Conservation (phyloP, 805 yeast genomes). For the Schizosaccharomyces octosporus region DNA sequence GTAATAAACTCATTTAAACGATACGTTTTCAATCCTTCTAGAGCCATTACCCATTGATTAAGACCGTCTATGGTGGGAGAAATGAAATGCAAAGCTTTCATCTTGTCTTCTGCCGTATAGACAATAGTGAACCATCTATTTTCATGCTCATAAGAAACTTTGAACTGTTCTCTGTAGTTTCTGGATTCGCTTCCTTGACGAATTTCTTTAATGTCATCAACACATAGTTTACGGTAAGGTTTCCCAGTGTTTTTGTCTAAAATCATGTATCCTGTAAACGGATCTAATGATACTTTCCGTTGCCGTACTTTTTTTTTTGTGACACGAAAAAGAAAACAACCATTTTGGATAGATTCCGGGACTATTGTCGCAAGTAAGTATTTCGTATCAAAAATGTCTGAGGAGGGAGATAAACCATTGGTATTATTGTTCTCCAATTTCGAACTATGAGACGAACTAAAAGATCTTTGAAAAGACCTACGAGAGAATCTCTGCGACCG, state of each 20-base stretch:
- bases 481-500: background rate
- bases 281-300: conserved; percentile 30
- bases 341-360: conserved; percentile 26
- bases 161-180: conserved; percentile 67
- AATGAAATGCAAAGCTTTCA: conserved; percentile 58
- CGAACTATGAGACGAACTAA: too few species aligned
- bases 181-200: conserved; percentile 46
- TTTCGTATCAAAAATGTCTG: background rate
- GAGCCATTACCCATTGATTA: conserved; percentile 29
- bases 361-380: conserved; percentile 12
- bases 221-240: conserved; percentile 13
- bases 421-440: too few species aligned
- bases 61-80: conserved; percentile 30
- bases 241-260: conserved; percentile 28
- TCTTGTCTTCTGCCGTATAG: conserved; percentile 36
- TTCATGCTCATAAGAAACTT: conserved; percentile 39
- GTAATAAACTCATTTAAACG: conserved; percentile 33
- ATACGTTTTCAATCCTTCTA: conserved; percentile 29
- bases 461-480: too few species aligned
- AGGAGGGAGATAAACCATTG: too few species aligned
- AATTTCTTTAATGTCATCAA: conserved; percentile 42
- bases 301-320: conserved; percentile 46
- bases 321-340: conserved; percentile 39
- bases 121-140: conserved; percentile 60
- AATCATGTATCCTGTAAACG: conserved; percentile 26